phyloP scores from a whole-genome alignment of 768 basidiomycete species.

The Filobasidium wieringae region DNA sequence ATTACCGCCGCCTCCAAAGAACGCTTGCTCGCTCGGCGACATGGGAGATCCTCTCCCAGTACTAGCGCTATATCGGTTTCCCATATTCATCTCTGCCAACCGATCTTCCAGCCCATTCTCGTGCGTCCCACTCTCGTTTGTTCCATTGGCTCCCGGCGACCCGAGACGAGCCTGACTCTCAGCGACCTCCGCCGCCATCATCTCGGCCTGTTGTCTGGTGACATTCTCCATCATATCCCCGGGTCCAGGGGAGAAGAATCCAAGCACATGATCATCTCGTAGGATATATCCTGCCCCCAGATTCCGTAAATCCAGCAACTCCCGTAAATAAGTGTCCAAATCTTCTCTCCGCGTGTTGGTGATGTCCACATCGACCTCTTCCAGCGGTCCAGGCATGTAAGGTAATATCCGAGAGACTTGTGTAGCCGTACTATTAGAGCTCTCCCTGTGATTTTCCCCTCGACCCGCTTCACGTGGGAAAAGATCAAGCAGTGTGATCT shows the following conservation, averaged over 20 bases:
- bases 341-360: constrained; percentile 70
- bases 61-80: neutral
- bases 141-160: neutral
- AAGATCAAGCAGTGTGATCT: constrained; percentile 68
- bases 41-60: neutral
- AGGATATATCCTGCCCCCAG: constrained; percentile 64
- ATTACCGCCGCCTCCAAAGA: neutral
- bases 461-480: constrained; percentile 90
- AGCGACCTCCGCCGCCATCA: constrained; percentile 8
- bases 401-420: constrained; percentile 58
- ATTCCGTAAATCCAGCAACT: constrained; percentile 58
- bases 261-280: constrained; percentile 63
- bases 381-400: constrained; percentile 91
- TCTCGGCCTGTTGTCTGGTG: constrained; percentile 43
- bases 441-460: constrained; percentile 11
- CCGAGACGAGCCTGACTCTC: constrained; percentile 7
- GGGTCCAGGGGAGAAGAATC: constrained; percentile 70
- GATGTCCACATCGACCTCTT: constrained; percentile 66
- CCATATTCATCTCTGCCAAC: constrained; percentile 19
- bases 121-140: neutral
- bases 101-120: constrained; percentile 25
- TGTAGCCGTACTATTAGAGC: neutral
- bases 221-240: constrained; percentile 69
- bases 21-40: neutral
- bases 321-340: constrained; percentile 75